Conservation (phyloP, 2,329 filamentous ascomycete genomes). For the Aspergillus felis region DNA sequence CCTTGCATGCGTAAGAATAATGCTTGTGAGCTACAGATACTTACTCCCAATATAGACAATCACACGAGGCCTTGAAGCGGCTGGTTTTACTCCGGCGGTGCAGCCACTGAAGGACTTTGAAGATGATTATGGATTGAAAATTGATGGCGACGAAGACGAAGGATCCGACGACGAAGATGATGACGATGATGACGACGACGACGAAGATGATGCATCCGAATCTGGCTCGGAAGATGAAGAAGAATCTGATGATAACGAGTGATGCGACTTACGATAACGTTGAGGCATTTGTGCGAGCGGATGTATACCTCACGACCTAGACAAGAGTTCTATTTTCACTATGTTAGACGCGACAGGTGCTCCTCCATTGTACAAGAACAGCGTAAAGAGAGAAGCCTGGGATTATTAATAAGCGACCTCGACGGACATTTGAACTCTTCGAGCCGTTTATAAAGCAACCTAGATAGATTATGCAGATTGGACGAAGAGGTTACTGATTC, state of each 20-base stretch:
- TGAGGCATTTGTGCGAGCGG: conserved; percentile 10
- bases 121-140: conserved; percentile 81
- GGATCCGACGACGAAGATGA: conserved; percentile 57
- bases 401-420: no score
- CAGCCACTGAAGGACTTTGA: conserved; percentile 75
- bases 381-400: background rate
- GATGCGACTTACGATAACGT: conserved; percentile 9
- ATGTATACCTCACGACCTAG: background rate
- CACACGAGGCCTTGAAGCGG: conserved; percentile 66
- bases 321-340: background rate
- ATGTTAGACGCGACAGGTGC: background rate
- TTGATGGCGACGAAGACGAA: conserved; percentile 57
- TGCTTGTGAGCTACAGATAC: conserved; percentile 10
- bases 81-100: conserved; percentile 74
- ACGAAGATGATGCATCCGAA: conserved; percentile 44
- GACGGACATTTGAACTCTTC: background rate
- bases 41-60: conserved; percentile 56
- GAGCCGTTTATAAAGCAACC: background rate
- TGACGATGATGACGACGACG: conserved; percentile 28
- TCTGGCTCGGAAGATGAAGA: conserved; percentile 48
- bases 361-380: background rate
- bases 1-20: background rate
- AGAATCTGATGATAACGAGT: conserved; percentile 29
- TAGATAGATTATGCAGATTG: background rate
- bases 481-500: background rate